Base-by-base conservation (phyloP, 352 stramenopile species). In the Ophiocytium majus region DNA sequence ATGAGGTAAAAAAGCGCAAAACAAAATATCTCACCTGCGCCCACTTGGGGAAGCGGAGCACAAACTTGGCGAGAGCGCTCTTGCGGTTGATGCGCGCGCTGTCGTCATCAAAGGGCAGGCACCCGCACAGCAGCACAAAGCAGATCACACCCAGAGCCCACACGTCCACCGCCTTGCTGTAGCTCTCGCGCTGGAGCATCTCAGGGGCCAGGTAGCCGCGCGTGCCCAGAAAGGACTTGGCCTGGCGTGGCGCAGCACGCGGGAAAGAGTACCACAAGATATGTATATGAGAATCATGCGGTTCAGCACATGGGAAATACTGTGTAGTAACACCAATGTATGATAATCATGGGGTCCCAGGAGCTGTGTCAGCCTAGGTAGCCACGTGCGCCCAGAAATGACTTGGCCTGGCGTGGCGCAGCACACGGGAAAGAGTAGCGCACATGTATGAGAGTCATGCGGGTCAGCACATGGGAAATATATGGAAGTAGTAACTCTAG, bases 141-240 rank as follows among this genome's bases (percentile, higher is more conserved):
- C 98, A 95, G 84, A 99, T 99, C n/a, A 99, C 93, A 23, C 97
- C 97, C 1, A 99, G 91, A 0, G 96, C 96, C 96, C 96, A 99
- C 85, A 97, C 97, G 89, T 99, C 97, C 14, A 99, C 95, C 9
- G 91, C 92, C 88, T 98, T 97, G 35, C 93, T 98, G 90, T 99
- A 99, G 63, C 95, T 93, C 88, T 98, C 91, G 0, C 97, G 94
- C 89, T 98, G 96, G 66, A 99, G 91, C 96, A 99, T 99, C 88
- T 99, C 97, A 1, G 97, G 97, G 0, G 97, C 96, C 0, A 99
- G 90, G 87, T 99, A 99, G 10, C 97, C 97, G 88, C 84, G 35
- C 34, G 94, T 97, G 28, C 94, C 94, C 1, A 97, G 82, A 84
- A 97, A 97, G 14, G 89, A 93, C 32, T 86, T 82, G 0, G 92